Base-by-base conservation (phyloP, 306 rosid species). In the Lathyrus aphaca region DNA sequence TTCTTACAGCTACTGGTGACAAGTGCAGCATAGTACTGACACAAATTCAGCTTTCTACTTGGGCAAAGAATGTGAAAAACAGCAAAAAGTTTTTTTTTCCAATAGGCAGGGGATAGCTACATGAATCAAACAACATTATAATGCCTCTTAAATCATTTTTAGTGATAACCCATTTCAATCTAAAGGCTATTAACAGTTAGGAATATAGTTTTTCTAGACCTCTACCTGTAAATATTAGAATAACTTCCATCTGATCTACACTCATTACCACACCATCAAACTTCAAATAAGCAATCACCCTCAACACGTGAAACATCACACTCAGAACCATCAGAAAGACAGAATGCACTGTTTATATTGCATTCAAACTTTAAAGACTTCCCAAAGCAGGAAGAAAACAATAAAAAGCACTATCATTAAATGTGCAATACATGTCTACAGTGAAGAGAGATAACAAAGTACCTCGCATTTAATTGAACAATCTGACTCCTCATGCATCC, bases 401-500 rank as follows among this genome's bases (percentile, higher is more conserved):
- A 39, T 38, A 53, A 68, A 57, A 38, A 44, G 2, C 27, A 73
- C 50, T 18, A 27, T 25, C 5, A 44, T 8, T 29, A 59, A 50
- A 35, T 38, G 64, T 5, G 65, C 58, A 21, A 67, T 19, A 71
- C 4, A 74, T 48, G 53, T 56, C 19, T 43, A 69, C 56, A 71
- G 64, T 35, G 49, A 66, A 48, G 73, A 37, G 54, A 73, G 53
- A 8, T 49, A 77, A 57, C 67, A 50, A 66, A 49, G 58, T 88
- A 88, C 98, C 98, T 94, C 96, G 32, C 96, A 80, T 80, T 84
- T 88, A 37, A 76, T 40, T 74, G 69, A 69, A 81, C 82, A 57
- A 45, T 84, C 88, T 7, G 83, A 77, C 23, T 58, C 81, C 79
- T 71, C 81, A 58, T 77, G 83, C 67, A 86, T 79, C 82, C 64